phyloP scores from a whole-genome alignment of 116 monocot species.

The Posidonia oceanica region DNA sequence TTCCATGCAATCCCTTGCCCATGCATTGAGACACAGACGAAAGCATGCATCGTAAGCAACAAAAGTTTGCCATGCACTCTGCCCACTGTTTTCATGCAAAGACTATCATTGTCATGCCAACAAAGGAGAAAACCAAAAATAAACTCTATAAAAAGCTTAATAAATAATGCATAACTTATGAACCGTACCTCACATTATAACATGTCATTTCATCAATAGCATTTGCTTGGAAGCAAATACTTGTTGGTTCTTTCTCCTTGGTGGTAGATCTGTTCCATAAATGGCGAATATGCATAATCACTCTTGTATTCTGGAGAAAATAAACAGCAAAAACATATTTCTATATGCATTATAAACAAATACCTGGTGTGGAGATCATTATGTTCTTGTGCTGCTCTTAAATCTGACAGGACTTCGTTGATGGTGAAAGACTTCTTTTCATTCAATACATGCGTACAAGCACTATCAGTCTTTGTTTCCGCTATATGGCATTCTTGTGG shows the following conservation, averaged over 20 bases:
- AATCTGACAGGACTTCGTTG: slow-evolving; percentile 9
- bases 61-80: slow-evolving; percentile 91
- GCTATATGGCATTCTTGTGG: not conserved
- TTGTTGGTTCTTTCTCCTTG: slow-evolving; percentile 16
- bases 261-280: slow-evolving; percentile 17
- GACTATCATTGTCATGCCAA: too few species aligned
- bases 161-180: not conserved
- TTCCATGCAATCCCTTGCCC: slow-evolving; percentile 76
- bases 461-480: not conserved
- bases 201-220: slow-evolving; percentile 22
- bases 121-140: not conserved
- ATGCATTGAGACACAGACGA: slow-evolving; percentile 82
- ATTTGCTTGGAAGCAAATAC: slow-evolving; percentile 14
- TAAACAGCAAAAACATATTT: not conserved
- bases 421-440: slow-evolving; percentile 1
- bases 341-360: not conserved
- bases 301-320: not conserved
- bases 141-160: too few species aligned
- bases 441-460: not conserved
- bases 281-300: not conserved
- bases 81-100: slow-evolving; percentile 37
- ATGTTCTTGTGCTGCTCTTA: slow-evolving; percentile 7
- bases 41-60: slow-evolving; percentile 97
- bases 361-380: slow-evolving; percentile 25
- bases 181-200: slow-evolving; percentile 37